Base-by-base conservation (phyloP, 2,329 filamentous ascomycete genomes). In the Aspergillus sp. region DNA sequence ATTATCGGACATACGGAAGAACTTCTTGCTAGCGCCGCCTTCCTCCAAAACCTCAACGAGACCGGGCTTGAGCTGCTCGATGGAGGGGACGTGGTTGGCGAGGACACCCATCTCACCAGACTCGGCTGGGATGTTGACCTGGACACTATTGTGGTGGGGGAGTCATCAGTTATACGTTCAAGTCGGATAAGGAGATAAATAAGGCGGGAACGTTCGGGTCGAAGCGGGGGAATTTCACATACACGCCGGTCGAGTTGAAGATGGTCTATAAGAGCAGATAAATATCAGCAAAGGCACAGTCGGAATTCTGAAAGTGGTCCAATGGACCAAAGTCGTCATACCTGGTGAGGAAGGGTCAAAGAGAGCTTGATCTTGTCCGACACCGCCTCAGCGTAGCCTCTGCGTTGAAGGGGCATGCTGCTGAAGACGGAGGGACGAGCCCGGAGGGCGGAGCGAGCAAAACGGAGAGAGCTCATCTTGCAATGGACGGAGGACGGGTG, bases 21-120 rank as follows among this genome's bases (percentile, higher is more conserved):
- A 98, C 75, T 94, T 88, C 83, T 98, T 98, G 86, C 71, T 84
- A 57, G 70, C 67, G 66, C 88, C 87, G 66, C 76, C 81, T 81
- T 98, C 93, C 79, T 97, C 91, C 59, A 97, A 82, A 67, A 98
- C 80, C 79, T 97, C 91, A 60, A 98, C 80, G 60, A 97, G 76
- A 66, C 93, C 93, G 52, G 93, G 90, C 82, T 94, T 95, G 73
- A 98, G 80, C 80, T 98, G 93, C 80, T 98, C 93, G 68, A 98
- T 97, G 53, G 90, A 89, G 57, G 93, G 90, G 64, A 98, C 93
- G 82, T 98, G 93, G 80, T 93, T 94, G 71, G 93, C 93, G 68
- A 98, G 86, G 64, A 98, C 85, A 86, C 93, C 93, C 93, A 98
- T 98, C 64, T 97, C 93, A 71, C 93, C 93, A 54, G 90, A 94